These are phyloP conservation scores for Panaeolus papilionaceus DNA, from an alignment of 768 basidiomycete species.

Conservation along the genomic window DNA sequence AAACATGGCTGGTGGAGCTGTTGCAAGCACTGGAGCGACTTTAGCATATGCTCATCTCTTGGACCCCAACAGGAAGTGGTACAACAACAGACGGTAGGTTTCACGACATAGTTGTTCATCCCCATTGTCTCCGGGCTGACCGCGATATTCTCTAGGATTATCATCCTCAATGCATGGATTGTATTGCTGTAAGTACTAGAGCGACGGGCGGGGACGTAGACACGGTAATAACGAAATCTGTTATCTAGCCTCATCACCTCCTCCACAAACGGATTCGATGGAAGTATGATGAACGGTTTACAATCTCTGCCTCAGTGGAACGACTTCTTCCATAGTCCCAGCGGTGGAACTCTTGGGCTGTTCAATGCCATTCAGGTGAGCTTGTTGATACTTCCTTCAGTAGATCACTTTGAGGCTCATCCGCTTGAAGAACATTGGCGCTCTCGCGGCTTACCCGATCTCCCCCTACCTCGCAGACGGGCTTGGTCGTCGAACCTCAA, in stretches of 20 bases:
- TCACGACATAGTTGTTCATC: neutral
- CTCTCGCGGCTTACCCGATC: constrained; percentile 71
- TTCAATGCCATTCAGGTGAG: constrained; percentile 73
- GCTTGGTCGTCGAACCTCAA: constrained; percentile 70
- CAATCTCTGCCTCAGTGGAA: constrained; percentile 73
- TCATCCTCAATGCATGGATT: constrained; percentile 73
- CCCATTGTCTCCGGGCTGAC: neutral
- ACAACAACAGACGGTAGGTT: constrained; percentile 70
- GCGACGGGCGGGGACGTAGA: too few species aligned
- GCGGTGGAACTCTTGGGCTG: constrained; percentile 63
- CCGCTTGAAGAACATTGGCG: constrained; percentile 60
- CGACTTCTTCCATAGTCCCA: constrained; percentile 61
- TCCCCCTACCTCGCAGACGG: constrained; percentile 77
- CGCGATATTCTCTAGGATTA: constrained; percentile 46
- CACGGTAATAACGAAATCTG: neutral
- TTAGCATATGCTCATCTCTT: constrained; percentile 58
- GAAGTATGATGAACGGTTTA: constrained; percentile 82
- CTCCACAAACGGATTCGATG: constrained; percentile 78
- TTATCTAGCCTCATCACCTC: constrained; percentile 65
- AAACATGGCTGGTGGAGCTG: constrained; percentile 2
- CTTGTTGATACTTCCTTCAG: neutral
- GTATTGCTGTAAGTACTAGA: constrained; percentile 45
- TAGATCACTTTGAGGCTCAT: neutral
- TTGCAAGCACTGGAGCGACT: constrained; percentile 3
- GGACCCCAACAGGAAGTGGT: constrained; percentile 74